These are phyloP conservation scores for Pseudogymnoascus sp. DNA, from an alignment of 2,329 filamentous ascomycete genomes.

Conservation along the genomic window DNA sequence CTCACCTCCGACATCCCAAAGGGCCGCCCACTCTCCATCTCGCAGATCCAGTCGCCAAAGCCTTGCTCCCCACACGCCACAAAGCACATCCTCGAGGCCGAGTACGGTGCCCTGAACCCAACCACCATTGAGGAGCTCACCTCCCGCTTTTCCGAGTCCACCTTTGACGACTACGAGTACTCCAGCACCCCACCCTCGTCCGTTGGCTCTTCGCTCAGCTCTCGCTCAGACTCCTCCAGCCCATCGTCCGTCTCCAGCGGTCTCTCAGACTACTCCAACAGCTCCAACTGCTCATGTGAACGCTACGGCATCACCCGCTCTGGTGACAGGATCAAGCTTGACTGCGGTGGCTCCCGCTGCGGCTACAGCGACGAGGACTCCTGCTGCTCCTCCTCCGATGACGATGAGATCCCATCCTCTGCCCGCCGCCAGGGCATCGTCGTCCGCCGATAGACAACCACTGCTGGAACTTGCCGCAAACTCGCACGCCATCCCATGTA, in stretches of 20 bases:
- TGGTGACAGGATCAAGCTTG: slow-evolving; percentile 88
- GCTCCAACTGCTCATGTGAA: slow-evolving; percentile 81
- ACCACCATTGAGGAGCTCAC: slow-evolving; percentile 73
- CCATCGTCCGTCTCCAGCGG: slow-evolving; percentile 54
- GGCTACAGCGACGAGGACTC: slow-evolving; percentile 66
- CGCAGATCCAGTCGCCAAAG: slow-evolving; percentile 85
- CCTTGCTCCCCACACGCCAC: slow-evolving; percentile 82
- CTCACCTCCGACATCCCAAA: slow-evolving; percentile 66
- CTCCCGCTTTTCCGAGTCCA: slow-evolving; percentile 57
- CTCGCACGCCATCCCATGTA: neutral
- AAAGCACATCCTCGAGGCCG: slow-evolving; percentile 73
- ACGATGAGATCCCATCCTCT: slow-evolving; percentile 48
- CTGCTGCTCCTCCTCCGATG: slow-evolving; percentile 61
- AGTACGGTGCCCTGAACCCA: slow-evolving; percentile 56
- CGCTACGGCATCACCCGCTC: slow-evolving; percentile 93
- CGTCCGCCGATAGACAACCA: slow-evolving; percentile 32
- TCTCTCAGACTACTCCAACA: slow-evolving; percentile 69
- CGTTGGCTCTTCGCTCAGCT: slow-evolving; percentile 61
- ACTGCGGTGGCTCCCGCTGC: slow-evolving; percentile 85
- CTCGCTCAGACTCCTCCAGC: slow-evolving; percentile 65
- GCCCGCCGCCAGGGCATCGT: slow-evolving; percentile 59
- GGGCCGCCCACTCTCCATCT: slow-evolving; percentile 79
- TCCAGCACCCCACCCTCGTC: slow-evolving; percentile 57
- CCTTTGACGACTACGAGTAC: slow-evolving; percentile 50
- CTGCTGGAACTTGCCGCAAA: slow-evolving; percentile 5